Conservation (phyloP, 78 protist genomes). For the Protostelium mycophagum region DNA sequence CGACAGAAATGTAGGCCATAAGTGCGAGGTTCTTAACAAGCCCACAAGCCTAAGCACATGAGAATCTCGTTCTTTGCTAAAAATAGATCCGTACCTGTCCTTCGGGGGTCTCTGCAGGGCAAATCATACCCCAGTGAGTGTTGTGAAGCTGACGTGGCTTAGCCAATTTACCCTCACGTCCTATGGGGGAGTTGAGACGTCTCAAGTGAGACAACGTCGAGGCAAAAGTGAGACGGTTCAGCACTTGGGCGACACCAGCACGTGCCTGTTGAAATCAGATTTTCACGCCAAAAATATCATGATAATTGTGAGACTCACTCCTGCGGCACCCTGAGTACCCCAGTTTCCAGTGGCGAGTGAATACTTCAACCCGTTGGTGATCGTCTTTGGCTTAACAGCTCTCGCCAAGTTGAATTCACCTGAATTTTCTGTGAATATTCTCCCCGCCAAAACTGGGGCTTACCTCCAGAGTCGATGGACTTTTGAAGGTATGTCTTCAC, state of each 20-base stretch:
- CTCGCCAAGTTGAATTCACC: constrained; percentile 38
- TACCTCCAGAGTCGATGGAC: not conserved
- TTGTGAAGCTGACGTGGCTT: constrained; percentile 97
- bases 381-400: constrained; percentile 62
- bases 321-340: constrained; percentile 52
- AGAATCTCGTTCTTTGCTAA: constrained; percentile 17
- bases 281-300: too few species aligned
- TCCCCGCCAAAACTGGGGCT: not conserved
- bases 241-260: constrained; percentile 87
- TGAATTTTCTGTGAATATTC: constrained; percentile 25
- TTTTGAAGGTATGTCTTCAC: constrained; percentile 25
- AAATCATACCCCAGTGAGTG: constrained; percentile 99
- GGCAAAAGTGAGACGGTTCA: constrained; percentile 95
- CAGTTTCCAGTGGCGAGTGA: constrained; percentile 99
- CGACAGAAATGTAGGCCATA: constrained; percentile 93
- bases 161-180: constrained; percentile 89
- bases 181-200: constrained; percentile 96
- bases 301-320: too few species aligned
- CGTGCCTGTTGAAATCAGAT: too few species aligned
- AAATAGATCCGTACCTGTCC: constrained; percentile 83
- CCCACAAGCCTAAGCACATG: constrained; percentile 71
- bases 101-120: constrained; percentile 99
- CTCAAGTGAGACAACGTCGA: constrained; percentile 96
- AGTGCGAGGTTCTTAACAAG: constrained; percentile 98
- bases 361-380: constrained; percentile 88